phyloP scores from a whole-genome alignment of 495 filamentous ascomycete genomes.

The Lichina pygmaea region DNA sequence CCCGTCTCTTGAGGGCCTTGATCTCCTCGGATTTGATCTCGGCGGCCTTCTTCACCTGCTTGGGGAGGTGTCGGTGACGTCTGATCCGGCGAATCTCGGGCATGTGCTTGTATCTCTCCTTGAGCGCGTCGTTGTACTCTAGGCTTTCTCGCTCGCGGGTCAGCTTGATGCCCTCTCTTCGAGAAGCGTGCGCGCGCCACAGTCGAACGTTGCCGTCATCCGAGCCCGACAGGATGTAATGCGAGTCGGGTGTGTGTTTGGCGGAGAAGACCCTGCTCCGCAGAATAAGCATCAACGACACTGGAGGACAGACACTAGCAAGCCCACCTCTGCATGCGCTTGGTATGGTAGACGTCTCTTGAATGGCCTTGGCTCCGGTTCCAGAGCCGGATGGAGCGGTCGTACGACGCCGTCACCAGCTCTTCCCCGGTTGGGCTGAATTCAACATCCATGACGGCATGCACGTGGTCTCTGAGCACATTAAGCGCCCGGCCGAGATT shows the following conservation, averaged over 20 bases:
- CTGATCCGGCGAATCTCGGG: constrained; percentile 81
- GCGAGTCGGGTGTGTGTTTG: constrained; percentile 64
- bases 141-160: constrained; percentile 56
- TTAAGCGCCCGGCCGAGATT: constrained; percentile 64
- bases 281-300: neutral
- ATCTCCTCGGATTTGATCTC: constrained; percentile 92
- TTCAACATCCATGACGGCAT: constrained; percentile 89
- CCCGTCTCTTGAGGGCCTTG: constrained; percentile 56
- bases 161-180: constrained; percentile 62
- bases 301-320: neutral
- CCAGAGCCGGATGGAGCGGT: constrained; percentile 58
- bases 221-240: constrained; percentile 61
- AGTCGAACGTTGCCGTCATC: constrained; percentile 88
- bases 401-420: constrained; percentile 74
- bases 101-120: constrained; percentile 76
- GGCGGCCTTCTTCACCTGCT: constrained; percentile 85
- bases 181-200: constrained; percentile 74
- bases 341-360: constrained; percentile 87
- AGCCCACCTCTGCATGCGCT: constrained; percentile 63
- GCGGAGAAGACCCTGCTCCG: constrained; percentile 46
- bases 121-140: constrained; percentile 75
- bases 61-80: constrained; percentile 74
- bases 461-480: constrained; percentile 85
- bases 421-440: constrained; percentile 89
- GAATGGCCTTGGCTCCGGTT: constrained; percentile 55